Evolutionary conservation across 306 rosid species (phyloP).

Genomic region (Cicer chorassanicum): DNA sequence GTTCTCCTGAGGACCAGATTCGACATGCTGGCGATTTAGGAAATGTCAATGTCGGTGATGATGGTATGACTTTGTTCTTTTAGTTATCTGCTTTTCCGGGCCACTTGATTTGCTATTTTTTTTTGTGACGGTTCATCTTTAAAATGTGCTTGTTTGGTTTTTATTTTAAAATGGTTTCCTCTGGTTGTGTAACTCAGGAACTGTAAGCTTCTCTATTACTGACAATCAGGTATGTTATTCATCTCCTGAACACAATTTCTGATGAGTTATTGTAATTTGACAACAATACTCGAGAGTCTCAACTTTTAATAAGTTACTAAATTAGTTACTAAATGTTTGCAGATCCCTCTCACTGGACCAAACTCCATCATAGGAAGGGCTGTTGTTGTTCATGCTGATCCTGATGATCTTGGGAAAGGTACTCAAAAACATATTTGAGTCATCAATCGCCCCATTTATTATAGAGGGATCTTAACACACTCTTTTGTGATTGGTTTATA

Average conservation of each 20-base stretch:
- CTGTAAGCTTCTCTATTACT: constrained; percentile 60
- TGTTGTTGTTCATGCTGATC: constrained; percentile 90
- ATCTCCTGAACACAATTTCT: constrained; percentile 31
- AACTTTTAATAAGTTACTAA: constrained; percentile 2
- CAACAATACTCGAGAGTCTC: constrained; percentile 11
- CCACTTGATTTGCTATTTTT: background rate
- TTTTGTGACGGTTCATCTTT: background rate
- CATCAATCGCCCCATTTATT: constrained; percentile 11
- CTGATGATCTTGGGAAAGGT: constrained; percentile 98
- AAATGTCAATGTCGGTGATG: constrained; percentile 77
- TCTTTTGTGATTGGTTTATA: background rate
- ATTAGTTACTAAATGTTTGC: constrained; percentile 34
- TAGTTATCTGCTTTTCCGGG: constrained; percentile 3
- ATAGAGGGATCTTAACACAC: background rate
- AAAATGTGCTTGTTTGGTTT: constrained; percentile 25
- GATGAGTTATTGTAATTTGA: constrained; percentile 13
- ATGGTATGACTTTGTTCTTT: constrained; percentile 60
- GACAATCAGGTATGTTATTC: constrained; percentile 72
- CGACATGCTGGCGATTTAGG: constrained; percentile 99
- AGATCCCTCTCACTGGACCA: constrained; percentile 93
- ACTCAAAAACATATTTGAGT: constrained; percentile 21
- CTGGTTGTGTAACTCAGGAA: constrained; percentile 63
- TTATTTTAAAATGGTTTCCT: constrained; percentile 41
- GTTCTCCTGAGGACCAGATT: constrained; percentile 77
- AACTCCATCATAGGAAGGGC: constrained; percentile 92